Conservation (phyloP, 2,329 filamentous ascomycete species). For the Fusarium heterosporum region DNA sequence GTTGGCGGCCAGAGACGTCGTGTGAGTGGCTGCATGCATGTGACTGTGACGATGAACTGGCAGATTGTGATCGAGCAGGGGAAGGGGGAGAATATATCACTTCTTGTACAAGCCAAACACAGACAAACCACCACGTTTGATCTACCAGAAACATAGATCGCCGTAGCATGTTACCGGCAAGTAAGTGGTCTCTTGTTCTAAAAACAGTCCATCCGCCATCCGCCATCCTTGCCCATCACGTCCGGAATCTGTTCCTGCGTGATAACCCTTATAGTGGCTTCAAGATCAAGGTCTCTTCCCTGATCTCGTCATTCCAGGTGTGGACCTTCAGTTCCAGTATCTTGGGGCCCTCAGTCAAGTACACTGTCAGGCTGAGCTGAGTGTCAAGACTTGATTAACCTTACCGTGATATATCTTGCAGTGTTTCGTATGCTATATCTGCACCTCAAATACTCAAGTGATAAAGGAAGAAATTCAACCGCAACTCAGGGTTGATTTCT, state of each 20-base stretch:
- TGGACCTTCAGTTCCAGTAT: slow-evolving; percentile 12
- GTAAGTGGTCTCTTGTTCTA: slow-evolving; percentile 14
- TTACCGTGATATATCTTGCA: neutral
- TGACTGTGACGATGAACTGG: slow-evolving; percentile 28
- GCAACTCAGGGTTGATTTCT: neutral
- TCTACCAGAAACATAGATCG: neutral
- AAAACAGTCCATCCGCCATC: slow-evolving; percentile 14
- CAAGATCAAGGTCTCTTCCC: slow-evolving; percentile 8
- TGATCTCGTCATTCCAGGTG: slow-evolving; percentile 14
- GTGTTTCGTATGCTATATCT: neutral
- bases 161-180: neutral
- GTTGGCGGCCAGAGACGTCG: slow-evolving; percentile 20
- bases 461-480: neutral
- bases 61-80: slow-evolving; percentile 31
- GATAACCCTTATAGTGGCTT: neutral
- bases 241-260: slow-evolving; percentile 17
- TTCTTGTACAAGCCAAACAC: neutral
- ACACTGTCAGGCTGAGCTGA: neutral
- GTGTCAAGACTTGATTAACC: neutral
- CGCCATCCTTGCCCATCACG: slow-evolving; percentile 12
- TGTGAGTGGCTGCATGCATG: slow-evolving; percentile 36
- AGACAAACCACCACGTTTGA: neutral
- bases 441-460: neutral
- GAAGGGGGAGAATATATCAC: slow-evolving; percentile 15
- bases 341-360: neutral